Evolutionary conservation across 345 rosid species (phyloP), one percentile per base, ranked within the genome.

Genomic region (Odontarrhena argentea): DNA sequence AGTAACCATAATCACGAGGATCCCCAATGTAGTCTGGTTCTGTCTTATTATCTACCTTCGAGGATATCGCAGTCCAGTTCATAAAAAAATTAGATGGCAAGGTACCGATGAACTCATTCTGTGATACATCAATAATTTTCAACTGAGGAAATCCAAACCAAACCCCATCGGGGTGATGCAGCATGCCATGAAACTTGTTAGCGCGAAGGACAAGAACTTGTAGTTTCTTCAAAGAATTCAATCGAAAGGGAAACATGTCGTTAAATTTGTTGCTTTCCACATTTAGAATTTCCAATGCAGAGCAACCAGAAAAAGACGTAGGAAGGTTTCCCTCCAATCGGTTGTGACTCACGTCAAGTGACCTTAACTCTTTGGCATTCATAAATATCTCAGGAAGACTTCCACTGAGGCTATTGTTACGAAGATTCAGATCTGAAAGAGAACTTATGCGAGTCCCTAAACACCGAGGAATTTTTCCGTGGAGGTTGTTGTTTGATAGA

Each of bases 401-500:
- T 15, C 43, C 60, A 1, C 2, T 35, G 43, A 55, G 60, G 3
- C 60, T 35, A 6, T 55, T 55, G 26, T 35, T 35, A 35, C 8
- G 28, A 5, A 55, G 43, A 55, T 55, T 5, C 3, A 55, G 28
- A 35, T 55, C n/a, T 0, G 0, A 4, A 35, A 55, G 41, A 15
- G 26, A 35, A 34, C 4, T 4, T 43, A 55, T 35, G 1, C 2
- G 28, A 8, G 42, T 9, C n/a, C 36, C 28, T 35, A 55, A 55
- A 15, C 60, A 55, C 28, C 8, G 2, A 9, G 60, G 60, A 35
- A 55, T 8, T 13, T 40, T 32, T 24, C 58, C 42, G 7, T 54
- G 7, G 41, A 54, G n/a, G 7, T 54, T 34, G 41, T 54, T 54
- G 58, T 14, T 1, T 34, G 42, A 54, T 34, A 54, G n/a, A 54